Conservation (phyloP, 805 yeast genomes). For the Candida oleophila region DNA sequence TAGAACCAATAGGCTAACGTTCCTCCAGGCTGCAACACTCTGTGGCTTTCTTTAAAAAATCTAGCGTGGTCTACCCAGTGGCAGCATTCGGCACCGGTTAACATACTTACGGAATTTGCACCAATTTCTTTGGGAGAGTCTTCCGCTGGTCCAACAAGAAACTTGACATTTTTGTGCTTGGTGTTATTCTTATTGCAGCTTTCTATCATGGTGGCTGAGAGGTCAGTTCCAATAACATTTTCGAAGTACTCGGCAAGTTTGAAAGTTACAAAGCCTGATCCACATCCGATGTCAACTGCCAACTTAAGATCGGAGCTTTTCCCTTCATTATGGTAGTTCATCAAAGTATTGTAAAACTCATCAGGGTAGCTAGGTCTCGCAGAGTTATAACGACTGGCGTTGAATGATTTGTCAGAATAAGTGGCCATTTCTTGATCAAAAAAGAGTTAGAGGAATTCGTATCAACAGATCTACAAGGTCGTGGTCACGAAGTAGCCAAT, state of each 20-base stretch:
- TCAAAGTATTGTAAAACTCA: conserved; percentile 15
- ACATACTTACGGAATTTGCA: conserved; percentile 50
- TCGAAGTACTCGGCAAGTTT: conserved; percentile 46
- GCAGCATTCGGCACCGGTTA: conserved; percentile 81
- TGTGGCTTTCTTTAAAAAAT: conserved; percentile 50
- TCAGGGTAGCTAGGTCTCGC: conserved; percentile 70
- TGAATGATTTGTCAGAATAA: conserved; percentile 52
- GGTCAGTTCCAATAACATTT: conserved; percentile 62
- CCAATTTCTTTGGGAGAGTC: conserved; percentile 18
- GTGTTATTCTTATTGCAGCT: conserved; percentile 20
- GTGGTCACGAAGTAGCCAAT: too few species aligned
- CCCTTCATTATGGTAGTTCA: conserved; percentile 14
- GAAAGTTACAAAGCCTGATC: conserved; percentile 72
- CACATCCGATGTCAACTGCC: conserved; percentile 78
- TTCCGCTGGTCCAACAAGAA: conserved; percentile 26
- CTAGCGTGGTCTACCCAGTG: conserved; percentile 73
- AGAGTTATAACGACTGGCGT: conserved; percentile 50
- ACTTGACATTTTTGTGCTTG: conserved; percentile 15
- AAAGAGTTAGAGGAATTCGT: too few species aligned
- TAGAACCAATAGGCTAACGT: conserved; percentile 80
- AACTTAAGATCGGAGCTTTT: conserved; percentile 4
- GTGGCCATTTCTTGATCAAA: conserved; percentile 61
- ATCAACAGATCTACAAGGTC: too few species aligned
- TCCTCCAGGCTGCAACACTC: conserved; percentile 58
- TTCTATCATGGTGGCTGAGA: conserved; percentile 18